Conservation (phyloP, 306 rosid species). For the Parietaria judaica region DNA sequence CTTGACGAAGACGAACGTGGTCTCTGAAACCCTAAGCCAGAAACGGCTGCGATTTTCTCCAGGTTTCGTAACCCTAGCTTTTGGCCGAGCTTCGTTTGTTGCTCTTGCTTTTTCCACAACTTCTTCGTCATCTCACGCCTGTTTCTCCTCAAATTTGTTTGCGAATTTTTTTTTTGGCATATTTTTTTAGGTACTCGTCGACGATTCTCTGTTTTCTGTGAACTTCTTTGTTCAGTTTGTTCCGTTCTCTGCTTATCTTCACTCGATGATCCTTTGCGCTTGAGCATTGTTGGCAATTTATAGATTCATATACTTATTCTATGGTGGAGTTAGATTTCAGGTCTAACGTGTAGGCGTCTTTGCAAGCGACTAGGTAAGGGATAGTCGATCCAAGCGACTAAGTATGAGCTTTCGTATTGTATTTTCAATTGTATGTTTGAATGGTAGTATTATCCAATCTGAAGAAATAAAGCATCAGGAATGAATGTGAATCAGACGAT, state of each 20-base stretch:
- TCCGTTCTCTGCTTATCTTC: background rate
- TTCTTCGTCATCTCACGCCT: background rate
- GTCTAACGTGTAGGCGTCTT: background rate
- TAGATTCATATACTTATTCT: background rate
- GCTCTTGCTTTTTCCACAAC: background rate
- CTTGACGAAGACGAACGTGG: background rate
- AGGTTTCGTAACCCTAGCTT: constrained; percentile 11
- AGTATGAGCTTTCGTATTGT: no score
- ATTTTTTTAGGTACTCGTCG: background rate
- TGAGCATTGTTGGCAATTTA: no score
- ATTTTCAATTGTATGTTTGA: no score
- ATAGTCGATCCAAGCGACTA: no score
- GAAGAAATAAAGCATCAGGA: no score
- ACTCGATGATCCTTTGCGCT: background rate
- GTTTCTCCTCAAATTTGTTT: no score
- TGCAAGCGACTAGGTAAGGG: background rate
- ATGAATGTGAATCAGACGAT: no score
- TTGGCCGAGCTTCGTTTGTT: background rate
- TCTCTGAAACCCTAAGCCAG: constrained; percentile 7
- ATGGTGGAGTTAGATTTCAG: background rate
- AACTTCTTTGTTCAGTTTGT: background rate
- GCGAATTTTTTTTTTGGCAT: background rate
- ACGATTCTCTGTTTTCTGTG: background rate
- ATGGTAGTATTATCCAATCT: no score
- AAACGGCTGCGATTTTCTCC: background rate